Evolutionary conservation across 2,329 filamentous ascomycete species (phyloP).

Genomic region (Tolypocladium tundrense): DNA sequence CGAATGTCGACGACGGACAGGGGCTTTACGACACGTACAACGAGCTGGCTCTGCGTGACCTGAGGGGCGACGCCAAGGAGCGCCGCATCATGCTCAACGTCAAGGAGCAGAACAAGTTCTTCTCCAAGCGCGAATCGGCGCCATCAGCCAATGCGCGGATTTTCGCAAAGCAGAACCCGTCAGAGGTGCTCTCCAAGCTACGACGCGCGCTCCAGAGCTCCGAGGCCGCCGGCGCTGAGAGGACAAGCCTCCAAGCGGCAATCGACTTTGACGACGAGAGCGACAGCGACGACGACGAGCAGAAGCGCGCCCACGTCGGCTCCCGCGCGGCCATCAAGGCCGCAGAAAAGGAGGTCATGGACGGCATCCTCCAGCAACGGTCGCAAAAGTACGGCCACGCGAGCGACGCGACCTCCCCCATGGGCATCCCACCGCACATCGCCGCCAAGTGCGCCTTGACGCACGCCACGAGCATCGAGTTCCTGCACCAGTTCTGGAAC

Average conservation of each 20-base stretch:
- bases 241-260: slow-evolving; percentile 49
- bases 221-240: slow-evolving; percentile 34
- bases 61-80: slow-evolving; percentile 64
- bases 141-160: slow-evolving; percentile 33
- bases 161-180: slow-evolving; percentile 61
- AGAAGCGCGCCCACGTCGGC: slow-evolving; percentile 50
- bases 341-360: slow-evolving; percentile 57
- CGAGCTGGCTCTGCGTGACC: slow-evolving; percentile 67
- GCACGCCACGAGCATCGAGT: slow-evolving; percentile 88
- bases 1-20: slow-evolving; percentile 43
- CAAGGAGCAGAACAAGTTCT: slow-evolving; percentile 77
- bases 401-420: slow-evolving; percentile 38
- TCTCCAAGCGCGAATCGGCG: slow-evolving; percentile 48
- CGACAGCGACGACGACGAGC: slow-evolving; percentile 53
- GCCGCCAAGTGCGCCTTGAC: slow-evolving; percentile 55
- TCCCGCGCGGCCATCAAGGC: slow-evolving; percentile 55
- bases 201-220: slow-evolving; percentile 49
- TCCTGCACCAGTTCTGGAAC: slow-evolving; percentile 94
- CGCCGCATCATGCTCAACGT: slow-evolving; percentile 77
- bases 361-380: slow-evolving; percentile 52
- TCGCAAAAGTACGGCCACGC: slow-evolving; percentile 44
- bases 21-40: slow-evolving; percentile 66
- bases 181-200: slow-evolving; percentile 55
- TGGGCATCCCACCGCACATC: slow-evolving; percentile 43
- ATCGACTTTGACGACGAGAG: slow-evolving; percentile 63